Evolutionary conservation across 2,329 filamentous ascomycete genomes (phyloP), one percentile per base, ranked within the genome.

Genomic region (Fusarium fujikuroi): DNA sequence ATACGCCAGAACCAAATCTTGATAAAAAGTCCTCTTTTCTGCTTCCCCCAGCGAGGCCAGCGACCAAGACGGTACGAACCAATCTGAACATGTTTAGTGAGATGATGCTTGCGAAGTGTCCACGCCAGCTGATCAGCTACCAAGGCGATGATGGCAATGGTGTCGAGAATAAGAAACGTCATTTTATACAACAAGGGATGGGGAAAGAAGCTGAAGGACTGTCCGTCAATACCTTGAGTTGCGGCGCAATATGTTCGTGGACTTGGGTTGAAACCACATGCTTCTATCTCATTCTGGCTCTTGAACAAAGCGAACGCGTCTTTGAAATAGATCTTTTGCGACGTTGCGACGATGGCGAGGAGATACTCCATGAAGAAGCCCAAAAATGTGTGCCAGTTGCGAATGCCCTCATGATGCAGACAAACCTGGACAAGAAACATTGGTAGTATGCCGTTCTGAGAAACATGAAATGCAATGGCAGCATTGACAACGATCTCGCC

Each of bases 351-450:
- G 56, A 82, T 78, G 42, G 81, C 81, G 5, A 83, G 78, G 9
- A 83, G 52, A 53, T 83, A 83, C 59, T 83, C 81, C 60, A 80
- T 78, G 23, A 80, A 78, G 75, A 83, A 83, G n/a, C 81, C 81
- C 12, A 83, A 59, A 56, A 83, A 83, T 3, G 81, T 83, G 44
- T 83, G 81, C 81, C 81, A 83, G 60, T 82, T 83, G 36, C 81
- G 80, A 42, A 83, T 83, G 19, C 81, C 81, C 50, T 83, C 81
- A 50, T 82, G 79, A 62, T 83, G 81, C 39, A 83, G 75, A 62
- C 80, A 82, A 9, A 83, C 70, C 72, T 83, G 81, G 9, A 82
- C 72, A 1, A 83, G 76, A 34, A 83, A 80, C 79, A 83, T 83
- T 56, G 81, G 80, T 30, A 83, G 63, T 9, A 83, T 75, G 7